Conservation (phyloP, 108 stramenopile species). For the Parietichytrium sp. region DNA sequence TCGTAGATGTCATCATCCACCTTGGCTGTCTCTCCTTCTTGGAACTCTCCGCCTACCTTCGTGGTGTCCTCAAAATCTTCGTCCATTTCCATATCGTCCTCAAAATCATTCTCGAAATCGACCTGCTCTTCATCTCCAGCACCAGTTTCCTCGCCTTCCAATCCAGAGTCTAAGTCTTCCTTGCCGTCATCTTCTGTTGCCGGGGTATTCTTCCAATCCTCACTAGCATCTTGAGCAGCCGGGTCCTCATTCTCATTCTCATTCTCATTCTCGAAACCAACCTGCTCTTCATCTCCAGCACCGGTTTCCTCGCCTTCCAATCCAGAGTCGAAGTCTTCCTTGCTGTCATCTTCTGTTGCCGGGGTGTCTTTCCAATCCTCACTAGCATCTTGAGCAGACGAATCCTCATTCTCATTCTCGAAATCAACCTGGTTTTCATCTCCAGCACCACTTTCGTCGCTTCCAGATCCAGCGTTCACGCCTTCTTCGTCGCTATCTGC, state of each 20-base stretch:
- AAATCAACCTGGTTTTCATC: no score
- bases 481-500: neutral
- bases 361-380: neutral
- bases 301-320: neutral
- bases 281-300: no score
- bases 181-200: neutral
- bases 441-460: neutral
- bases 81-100: neutral
- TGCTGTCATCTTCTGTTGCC: neutral
- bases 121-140: no score
- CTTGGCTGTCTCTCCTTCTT: neutral
- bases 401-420: neutral
- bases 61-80: slow-evolving; percentile 21
- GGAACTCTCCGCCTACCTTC: neutral
- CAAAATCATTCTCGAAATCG: neutral
- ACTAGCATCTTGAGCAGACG: neutral
- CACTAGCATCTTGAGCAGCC: neutral
- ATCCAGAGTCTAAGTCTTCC: neutral
- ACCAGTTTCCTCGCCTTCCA: neutral
- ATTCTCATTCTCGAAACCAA: neutral
- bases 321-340: neutral
- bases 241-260: neutral
- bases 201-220: neutral
- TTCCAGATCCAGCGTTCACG: neutral
- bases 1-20: neutral